These are phyloP conservation scores for Dendryphion nanum DNA, from an alignment of 2,329 filamentous ascomycete genomes.

Conservation along the genomic window DNA sequence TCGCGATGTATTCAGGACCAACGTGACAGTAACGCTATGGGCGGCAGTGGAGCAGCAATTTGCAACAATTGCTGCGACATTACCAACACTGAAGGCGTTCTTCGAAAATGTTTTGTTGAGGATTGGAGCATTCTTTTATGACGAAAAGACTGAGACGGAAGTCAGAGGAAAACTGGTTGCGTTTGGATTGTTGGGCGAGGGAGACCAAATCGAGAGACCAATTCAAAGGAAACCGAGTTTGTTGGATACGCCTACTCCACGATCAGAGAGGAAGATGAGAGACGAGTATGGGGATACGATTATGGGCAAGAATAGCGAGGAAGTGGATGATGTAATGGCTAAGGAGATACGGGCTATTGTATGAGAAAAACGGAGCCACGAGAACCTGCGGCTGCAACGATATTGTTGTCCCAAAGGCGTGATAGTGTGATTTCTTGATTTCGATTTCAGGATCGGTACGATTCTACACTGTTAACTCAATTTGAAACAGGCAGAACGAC, in stretches of 20 bases:
- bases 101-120: conserved; percentile 12
- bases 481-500: no score
- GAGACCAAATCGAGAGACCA: conserved; percentile 1
- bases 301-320: conserved; percentile 2
- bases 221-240: not conserved
- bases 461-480: no score
- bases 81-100: conserved; percentile 25
- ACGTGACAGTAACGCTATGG: conserved; percentile 20
- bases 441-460: no score
- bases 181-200: conserved; percentile 12
- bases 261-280: conserved; percentile 2
- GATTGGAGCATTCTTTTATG: conserved; percentile 18
- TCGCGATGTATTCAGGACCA: conserved; percentile 18
- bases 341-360: no score
- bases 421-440: no score
- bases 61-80: conserved; percentile 25
- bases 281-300: conserved; percentile 7
- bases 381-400: no score
- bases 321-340: conserved; percentile 8
- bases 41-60: conserved; percentile 25
- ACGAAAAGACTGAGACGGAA: conserved; percentile 13
- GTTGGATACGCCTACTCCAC: conserved; percentile 1
- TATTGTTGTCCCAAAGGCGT: no score
- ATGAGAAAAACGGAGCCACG: no score
- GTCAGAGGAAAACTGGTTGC: conserved; percentile 12